A percentile compares a stretch with the other conserved stretches of the same genome.
Conservation (phyloP, 768 basidiomycete genomes). For the Tylopilus intermedius region DNA sequence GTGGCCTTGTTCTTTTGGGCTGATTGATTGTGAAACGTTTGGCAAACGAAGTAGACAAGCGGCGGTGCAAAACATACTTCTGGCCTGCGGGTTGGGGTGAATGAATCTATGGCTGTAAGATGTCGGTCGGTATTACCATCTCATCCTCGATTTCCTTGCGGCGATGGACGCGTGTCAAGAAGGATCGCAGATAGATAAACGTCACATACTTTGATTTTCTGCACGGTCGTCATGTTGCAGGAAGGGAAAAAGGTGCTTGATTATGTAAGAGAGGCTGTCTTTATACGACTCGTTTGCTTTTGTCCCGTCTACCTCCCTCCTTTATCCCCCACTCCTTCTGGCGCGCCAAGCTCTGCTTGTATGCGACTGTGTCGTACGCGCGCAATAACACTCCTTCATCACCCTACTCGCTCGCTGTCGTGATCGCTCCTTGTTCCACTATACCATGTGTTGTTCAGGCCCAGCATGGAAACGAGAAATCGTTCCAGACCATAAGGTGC, state of each 20-base stretch:
- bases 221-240: slow-evolving; percentile 72
- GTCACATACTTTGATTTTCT: slow-evolving; percentile 73
- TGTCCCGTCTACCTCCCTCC: slow-evolving; percentile 17
- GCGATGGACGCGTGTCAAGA: slow-evolving; percentile 10
- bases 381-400: slow-evolving; percentile 23
- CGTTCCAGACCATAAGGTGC: slow-evolving; percentile 95
- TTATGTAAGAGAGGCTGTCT: slow-evolving; percentile 14
- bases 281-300: neutral
- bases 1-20: slow-evolving; percentile 96
- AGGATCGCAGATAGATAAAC: slow-evolving; percentile 14
- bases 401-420: slow-evolving; percentile 25
- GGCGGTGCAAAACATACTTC: slow-evolving; percentile 51
- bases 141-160: slow-evolving; percentile 91
- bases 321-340: slow-evolving; percentile 21
- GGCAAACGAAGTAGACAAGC: slow-evolving; percentile 8
- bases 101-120: slow-evolving; percentile 20
- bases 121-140: slow-evolving; percentile 58
- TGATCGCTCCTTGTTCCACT: slow-evolving; percentile 14
- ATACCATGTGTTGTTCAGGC: slow-evolving; percentile 41
- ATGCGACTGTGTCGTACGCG: slow-evolving; percentile 35
- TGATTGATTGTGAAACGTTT: slow-evolving; percentile 30
- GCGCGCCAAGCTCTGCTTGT: slow-evolving; percentile 15
- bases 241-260: neutral
- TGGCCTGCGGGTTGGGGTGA: slow-evolving; percentile 49
- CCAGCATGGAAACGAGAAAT: slow-evolving; percentile 95